Base-by-base conservation (phyloP, 83 land plant genomes). In the Thuja plicata region DNA sequence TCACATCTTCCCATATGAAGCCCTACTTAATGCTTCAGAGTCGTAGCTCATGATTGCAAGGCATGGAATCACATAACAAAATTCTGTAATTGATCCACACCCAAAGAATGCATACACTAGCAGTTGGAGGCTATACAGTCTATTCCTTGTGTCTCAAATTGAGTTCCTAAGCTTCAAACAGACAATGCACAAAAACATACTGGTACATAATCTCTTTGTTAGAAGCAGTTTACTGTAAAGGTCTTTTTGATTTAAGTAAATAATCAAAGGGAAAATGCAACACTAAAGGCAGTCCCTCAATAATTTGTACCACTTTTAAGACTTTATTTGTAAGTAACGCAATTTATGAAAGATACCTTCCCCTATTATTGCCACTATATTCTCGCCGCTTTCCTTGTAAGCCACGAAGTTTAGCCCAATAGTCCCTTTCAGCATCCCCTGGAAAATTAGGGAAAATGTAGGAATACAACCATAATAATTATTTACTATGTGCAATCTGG, bases 401-500 rank as follows among this genome's bases (percentile, higher is more conserved):
- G 40, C 87, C 90, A 34, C 95, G 92, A 38, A 94, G 92, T 48
- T 88, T 87, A 60, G 87, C 91, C 97, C 97, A 96, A 83, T 95
- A 96, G n/a, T 95, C 94, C 87, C 85, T 94, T 62, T 96, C 97
- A 87, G 96, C 94, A 17, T 94, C 96, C 90, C 97, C 97, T 96
- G 89, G n/a, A 15, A 76, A 38, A 70, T 40, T 77, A 24, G 11
- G 2, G 5, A 35, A 87, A 38, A 32, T 21, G 5, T 66, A 19
- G 6, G 34, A 77, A 21, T 1, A 15, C 11, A n/a, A 2, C 15
- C 37, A 8, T 87, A 40, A 40, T 15, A 27, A 37, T 12, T 32
- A 17, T 46, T 74, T 87, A 57, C 43, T 8, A 71, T 45, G 80
- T 34, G 57, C 32, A 21, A 41, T 48, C 16, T 74, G 24, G 5